A percentile compares a stretch with the other conserved stretches of the same genome.
Conservation (phyloP, 2,329 filamentous ascomycete genomes). For the Orbilia brochopaga region DNA sequence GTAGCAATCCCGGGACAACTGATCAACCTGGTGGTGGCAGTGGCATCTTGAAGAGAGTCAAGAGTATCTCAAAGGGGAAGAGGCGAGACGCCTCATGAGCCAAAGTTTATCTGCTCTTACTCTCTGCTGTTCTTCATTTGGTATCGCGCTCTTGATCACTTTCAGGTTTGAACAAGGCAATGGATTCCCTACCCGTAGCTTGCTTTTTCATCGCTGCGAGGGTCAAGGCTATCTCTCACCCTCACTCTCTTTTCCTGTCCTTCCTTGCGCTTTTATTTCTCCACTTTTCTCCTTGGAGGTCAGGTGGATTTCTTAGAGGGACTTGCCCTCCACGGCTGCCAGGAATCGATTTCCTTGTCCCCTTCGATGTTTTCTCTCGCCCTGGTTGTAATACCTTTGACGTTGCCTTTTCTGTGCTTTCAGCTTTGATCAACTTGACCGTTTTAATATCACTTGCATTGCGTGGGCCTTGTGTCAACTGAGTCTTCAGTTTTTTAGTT, state of each 20-base stretch:
- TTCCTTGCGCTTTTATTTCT: not conserved
- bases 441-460: too few relatives aligned
- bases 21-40: slow-evolving; percentile 48
- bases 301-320: slow-evolving; percentile 1
- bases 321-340: too few relatives aligned
- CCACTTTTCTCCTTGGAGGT: not conserved
- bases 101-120: not conserved
- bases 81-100: slow-evolving; percentile 51
- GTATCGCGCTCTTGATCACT: slow-evolving; percentile 4
- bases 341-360: too few relatives aligned
- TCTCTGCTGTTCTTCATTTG: slow-evolving; percentile 4
- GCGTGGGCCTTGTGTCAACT: too few relatives aligned
- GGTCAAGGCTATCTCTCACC: not conserved
- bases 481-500: too few relatives aligned
- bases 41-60: slow-evolving; percentile 55
- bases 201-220: slow-evolving; percentile 17
- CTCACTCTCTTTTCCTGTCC: not conserved
- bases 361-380: too few relatives aligned
- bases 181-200: not conserved
- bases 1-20: slow-evolving; percentile 25
- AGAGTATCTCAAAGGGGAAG: slow-evolving; percentile 56
- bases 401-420: too few relatives aligned
- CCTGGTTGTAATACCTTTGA: too few relatives aligned
- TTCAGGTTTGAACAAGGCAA: slow-evolving; percentile 1
- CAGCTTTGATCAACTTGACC: too few relatives aligned